These are phyloP conservation scores for Amanita jacksonii DNA, from an alignment of 768 basidiomycete species.

Conservation along the genomic window DNA sequence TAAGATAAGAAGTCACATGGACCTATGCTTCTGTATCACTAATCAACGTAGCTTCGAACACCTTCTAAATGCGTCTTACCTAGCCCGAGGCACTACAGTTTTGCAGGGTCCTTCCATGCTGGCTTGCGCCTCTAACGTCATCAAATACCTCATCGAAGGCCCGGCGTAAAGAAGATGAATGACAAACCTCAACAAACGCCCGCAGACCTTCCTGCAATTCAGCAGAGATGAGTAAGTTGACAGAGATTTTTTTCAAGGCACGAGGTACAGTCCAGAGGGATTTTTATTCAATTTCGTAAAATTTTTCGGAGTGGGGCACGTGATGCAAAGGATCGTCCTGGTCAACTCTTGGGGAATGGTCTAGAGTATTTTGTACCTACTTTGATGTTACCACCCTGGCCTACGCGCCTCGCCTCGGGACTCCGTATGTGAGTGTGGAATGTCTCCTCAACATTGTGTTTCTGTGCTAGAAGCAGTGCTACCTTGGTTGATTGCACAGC, in stretches of 20 bases:
- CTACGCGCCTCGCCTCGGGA: constrained; percentile 41
- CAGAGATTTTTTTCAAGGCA: not conserved
- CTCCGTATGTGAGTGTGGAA: constrained; percentile 37
- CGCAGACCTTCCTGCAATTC: constrained; percentile 53
- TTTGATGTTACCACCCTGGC: constrained; percentile 61
- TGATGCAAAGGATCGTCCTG: not conserved
- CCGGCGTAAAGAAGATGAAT: constrained; percentile 3
- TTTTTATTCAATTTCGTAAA: too few species aligned
- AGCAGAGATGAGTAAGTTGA: not conserved
- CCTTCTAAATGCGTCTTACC: too few species aligned
- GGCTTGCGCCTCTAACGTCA: constrained; percentile 13
- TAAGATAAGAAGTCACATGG: too few species aligned
- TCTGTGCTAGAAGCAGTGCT: constrained; percentile 49
- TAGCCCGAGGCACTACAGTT: too few species aligned
- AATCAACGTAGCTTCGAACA: too few species aligned
- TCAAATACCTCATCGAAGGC: not conserved
- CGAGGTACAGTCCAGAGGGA: constrained; percentile 3
- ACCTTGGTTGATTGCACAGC: constrained; percentile 69
- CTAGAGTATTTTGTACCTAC: constrained; percentile 20
- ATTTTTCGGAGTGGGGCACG: too few species aligned
- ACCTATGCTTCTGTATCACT: too few species aligned
- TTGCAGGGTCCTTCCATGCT: constrained; percentile 9
- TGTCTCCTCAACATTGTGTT: constrained; percentile 41
- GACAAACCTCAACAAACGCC: constrained; percentile 56
- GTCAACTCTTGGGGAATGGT: constrained; percentile 1